Percentiles rank a stretch among this genome's conserved stretches.
phyloP scores from a whole-genome alignment of 768 basidiomycete genomes.

The Mycena maculata region DNA sequence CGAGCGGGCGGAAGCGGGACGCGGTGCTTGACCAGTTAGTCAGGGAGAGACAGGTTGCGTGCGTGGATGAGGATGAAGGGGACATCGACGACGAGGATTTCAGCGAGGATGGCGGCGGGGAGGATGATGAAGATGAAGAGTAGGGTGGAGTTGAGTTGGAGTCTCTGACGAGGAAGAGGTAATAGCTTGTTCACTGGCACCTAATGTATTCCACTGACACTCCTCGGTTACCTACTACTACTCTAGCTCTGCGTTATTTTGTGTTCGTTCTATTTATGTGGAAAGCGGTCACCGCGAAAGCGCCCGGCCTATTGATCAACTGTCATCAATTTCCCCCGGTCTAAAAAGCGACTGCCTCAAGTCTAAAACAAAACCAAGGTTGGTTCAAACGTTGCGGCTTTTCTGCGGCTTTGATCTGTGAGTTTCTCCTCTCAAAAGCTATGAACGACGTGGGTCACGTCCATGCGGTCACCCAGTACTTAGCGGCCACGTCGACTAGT shows the following conservation, averaged over 20 bases:
- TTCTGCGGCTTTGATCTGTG: too few species aligned
- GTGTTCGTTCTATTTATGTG: not conserved
- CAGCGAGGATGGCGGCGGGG: not conserved
- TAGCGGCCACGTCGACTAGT: too few species aligned
- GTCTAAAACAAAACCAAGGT: too few species aligned
- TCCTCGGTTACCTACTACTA: conserved; percentile 8
- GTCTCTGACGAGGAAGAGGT: not conserved
- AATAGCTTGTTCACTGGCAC: not conserved
- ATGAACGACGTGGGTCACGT: too few species aligned
- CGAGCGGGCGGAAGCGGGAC: conserved; percentile 44
- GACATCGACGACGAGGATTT: conserved; percentile 13
- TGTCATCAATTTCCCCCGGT: too few species aligned
- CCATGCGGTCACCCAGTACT: too few species aligned
- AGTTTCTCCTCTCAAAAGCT: too few species aligned
- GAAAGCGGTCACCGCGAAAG: not conserved
- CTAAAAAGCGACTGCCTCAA: too few species aligned
- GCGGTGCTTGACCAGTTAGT: conserved; percentile 52
- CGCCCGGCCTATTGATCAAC: not conserved
- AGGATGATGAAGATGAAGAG: not conserved
- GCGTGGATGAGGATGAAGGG: conserved; percentile 19
- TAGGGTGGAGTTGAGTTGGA: not conserved
- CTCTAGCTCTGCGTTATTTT: conserved; percentile 17
- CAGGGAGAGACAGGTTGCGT: conserved; percentile 40
- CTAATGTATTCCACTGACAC: not conserved
- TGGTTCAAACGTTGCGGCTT: too few species aligned